These are phyloP conservation scores for Fusarium buharicum DNA, from an alignment of 2,329 filamentous ascomycete species.

Conservation along the genomic window DNA sequence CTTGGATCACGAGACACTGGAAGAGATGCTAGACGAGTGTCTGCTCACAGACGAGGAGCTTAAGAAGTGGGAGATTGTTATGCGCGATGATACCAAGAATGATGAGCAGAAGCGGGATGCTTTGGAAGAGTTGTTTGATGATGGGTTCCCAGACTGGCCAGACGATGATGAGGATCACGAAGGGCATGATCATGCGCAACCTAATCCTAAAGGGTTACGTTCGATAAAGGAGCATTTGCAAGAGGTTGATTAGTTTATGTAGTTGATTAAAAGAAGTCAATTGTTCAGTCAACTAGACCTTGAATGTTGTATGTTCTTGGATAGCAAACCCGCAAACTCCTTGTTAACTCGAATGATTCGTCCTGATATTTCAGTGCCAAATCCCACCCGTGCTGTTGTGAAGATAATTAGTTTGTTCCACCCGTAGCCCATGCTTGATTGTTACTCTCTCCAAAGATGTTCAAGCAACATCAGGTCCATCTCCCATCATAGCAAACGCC, in stretches of 20 bases:
- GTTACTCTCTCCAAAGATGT: background rate
- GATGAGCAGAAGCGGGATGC: slow-evolving; percentile 57
- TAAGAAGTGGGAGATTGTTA: slow-evolving; percentile 62
- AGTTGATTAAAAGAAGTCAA: background rate
- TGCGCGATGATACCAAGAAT: slow-evolving; percentile 54
- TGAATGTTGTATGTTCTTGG: too few species aligned
- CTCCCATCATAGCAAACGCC: slow-evolving; percentile 39
- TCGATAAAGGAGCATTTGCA: slow-evolving; percentile 41
- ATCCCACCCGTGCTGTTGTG: background rate
- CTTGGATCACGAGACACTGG: slow-evolving; percentile 64
- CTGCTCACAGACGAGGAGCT: slow-evolving; percentile 70
- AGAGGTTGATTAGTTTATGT: slow-evolving; percentile 29
- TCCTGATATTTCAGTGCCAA: too few species aligned
- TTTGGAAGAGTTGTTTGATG: slow-evolving; percentile 64
- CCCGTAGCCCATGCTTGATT: too few species aligned
- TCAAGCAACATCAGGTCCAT: slow-evolving; percentile 3
- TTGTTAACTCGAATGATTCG: background rate
- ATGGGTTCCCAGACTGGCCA: slow-evolving; percentile 68
- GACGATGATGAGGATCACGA: slow-evolving; percentile 51
- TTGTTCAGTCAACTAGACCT: too few species aligned
- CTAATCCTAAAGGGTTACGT: slow-evolving; percentile 8
- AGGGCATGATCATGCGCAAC: slow-evolving; percentile 37
- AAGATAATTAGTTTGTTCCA: background rate
- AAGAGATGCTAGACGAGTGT: slow-evolving; percentile 66
- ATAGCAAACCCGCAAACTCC: background rate